Evolutionary conservation across 2,329 filamentous ascomycete species (phyloP).

Genomic region (Phialophora macrospora): DNA sequence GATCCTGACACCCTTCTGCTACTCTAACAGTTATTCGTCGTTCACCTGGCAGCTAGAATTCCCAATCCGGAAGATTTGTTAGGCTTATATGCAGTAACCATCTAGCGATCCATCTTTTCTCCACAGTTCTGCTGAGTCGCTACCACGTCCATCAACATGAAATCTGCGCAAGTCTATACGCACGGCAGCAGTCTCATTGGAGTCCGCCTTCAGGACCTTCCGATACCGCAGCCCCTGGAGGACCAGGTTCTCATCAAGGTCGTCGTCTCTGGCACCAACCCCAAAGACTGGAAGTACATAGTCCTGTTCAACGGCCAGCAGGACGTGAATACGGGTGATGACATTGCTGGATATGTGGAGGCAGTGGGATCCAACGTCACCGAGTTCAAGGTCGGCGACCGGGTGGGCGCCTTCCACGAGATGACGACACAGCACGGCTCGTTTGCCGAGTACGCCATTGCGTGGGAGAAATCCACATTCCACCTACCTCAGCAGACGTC

Average conservation of each 20-base stretch:
- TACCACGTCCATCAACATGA: not conserved
- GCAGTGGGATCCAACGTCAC: conserved; percentile 57
- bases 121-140: not conserved
- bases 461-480: conserved; percentile 60
- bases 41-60: not conserved
- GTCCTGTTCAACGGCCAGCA: conserved; percentile 5
- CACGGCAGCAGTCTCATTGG: not conserved
- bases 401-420: conserved; percentile 57
- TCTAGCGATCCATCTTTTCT: no score
- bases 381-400: conserved; percentile 61
- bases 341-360: conserved; percentile 59
- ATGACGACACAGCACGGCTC: conserved; percentile 58
- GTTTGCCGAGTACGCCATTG: conserved; percentile 63
- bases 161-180: not conserved
- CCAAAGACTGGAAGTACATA: conserved; percentile 55
- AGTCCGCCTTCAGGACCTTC: conserved; percentile 20
- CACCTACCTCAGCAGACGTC: conserved; percentile 56
- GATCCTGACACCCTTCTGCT: not conserved
- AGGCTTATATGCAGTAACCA: not conserved
- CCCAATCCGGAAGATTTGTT: not conserved
- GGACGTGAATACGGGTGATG: conserved; percentile 54
- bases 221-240: conserved; percentile 48
- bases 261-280: conserved; percentile 50
- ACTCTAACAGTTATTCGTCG: not conserved
- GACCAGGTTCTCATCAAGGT: conserved; percentile 50